These are phyloP conservation scores for Calonectria fujianensis DNA, from an alignment of 2,329 filamentous ascomycete species.

Conservation along the genomic window DNA sequence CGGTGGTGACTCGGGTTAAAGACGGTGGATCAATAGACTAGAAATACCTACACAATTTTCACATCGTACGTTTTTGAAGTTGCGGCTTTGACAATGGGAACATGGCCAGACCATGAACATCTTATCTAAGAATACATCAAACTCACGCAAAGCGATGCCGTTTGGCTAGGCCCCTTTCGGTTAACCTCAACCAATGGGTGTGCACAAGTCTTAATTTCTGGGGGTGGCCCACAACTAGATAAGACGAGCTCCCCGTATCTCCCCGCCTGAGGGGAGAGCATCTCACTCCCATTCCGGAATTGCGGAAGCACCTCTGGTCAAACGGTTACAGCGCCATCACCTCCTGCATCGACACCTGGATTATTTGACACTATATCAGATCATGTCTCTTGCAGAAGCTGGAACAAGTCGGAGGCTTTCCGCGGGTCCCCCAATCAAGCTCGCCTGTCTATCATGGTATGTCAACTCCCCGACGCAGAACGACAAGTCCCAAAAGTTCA, in stretches of 20 bases:
- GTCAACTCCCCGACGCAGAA: background rate
- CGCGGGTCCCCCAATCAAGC: background rate
- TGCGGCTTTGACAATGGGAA: background rate
- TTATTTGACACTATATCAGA: background rate
- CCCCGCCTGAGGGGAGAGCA: background rate
- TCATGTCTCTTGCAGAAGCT: background rate
- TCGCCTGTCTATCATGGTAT: conserved; percentile 21
- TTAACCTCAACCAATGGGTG: background rate
- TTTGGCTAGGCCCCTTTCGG: background rate
- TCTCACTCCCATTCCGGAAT: background rate
- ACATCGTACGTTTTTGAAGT: conserved; percentile 2
- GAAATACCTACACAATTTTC: background rate
- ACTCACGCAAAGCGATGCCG: background rate
- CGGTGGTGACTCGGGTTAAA: no score
- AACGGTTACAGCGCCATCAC: no score
- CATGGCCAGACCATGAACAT: background rate
- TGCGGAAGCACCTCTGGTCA: no score
- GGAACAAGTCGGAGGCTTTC: background rate
- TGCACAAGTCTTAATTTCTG: background rate
- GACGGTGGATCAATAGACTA: background rate
- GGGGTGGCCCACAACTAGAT: conserved; percentile 11
- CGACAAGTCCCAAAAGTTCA: no score
- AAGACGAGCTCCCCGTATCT: conserved; percentile 16
- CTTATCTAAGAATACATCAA: conserved; percentile 14
- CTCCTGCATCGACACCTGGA: background rate